Conservation (phyloP, 148 eudicot species). For the Spergularia marina region DNA sequence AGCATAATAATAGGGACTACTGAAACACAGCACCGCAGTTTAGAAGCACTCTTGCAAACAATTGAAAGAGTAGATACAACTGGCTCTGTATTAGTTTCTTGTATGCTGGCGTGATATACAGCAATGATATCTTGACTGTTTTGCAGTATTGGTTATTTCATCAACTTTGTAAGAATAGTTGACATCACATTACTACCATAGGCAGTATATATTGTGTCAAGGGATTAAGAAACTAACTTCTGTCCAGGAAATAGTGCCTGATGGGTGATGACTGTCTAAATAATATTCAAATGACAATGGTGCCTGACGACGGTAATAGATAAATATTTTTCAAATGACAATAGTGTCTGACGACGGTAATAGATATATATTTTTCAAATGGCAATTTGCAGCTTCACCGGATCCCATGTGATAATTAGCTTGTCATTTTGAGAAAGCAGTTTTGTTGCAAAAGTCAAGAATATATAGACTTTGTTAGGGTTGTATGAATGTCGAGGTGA, state of each 20-base stretch:
- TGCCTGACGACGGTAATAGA: not conserved
- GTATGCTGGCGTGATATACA: not conserved
- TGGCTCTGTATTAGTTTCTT: not conserved
- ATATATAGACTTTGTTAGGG: not conserved
- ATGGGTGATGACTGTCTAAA: not conserved
- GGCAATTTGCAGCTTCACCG: not conserved
- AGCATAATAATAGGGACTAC: not conserved
- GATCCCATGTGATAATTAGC: not conserved
- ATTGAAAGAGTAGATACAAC: not conserved
- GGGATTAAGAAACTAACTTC: not conserved
- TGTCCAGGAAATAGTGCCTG: not conserved
- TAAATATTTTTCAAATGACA: not conserved
- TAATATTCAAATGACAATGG: not conserved
- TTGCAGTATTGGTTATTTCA: not conserved
- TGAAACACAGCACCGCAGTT: not conserved
- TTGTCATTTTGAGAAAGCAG: not conserved
- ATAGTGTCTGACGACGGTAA: not conserved
- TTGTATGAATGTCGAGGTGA: not conserved
- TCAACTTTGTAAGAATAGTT: not conserved
- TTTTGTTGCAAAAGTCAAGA: not conserved
- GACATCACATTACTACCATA: not conserved
- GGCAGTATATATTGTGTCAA: not conserved
- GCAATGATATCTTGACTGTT: not conserved
- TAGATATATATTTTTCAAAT: not conserved
- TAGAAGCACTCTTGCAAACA: not conserved